Percentiles rank a stretch among this genome's conserved stretches.
phyloP scores from a whole-genome alignment of 2,329 filamentous ascomycete genomes.

The Aureobasidium sp. region DNA sequence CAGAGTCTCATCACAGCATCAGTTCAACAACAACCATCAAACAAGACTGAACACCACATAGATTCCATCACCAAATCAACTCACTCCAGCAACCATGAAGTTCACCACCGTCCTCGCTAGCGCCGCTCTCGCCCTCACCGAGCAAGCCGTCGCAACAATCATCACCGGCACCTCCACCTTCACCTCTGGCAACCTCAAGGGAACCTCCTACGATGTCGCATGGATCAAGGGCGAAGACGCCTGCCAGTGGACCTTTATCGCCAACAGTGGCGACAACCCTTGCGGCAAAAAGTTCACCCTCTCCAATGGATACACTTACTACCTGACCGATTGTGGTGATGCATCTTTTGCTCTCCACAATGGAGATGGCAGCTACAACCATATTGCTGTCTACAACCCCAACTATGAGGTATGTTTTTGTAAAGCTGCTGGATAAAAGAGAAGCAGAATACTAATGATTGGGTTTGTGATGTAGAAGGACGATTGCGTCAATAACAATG shows the following conservation, averaged over 20 bases:
- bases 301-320: background rate
- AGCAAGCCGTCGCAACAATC: background rate
- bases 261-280: background rate
- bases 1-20: background rate
- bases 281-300: background rate
- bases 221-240: background rate
- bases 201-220: background rate
- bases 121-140: background rate
- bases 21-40: background rate
- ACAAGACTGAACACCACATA: background rate
- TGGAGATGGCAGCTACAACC: background rate
- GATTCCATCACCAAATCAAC: background rate
- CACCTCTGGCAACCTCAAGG: background rate
- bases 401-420: background rate
- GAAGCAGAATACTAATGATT: background rate
- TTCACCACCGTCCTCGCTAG: background rate
- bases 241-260: background rate
- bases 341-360: background rate
- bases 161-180: background rate
- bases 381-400: background rate
- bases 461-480: background rate
- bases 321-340: background rate
- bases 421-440: background rate
- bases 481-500: background rate
- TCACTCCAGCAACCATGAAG: background rate